A percentile compares a stretch with the other conserved stretches of the same genome.
phyloP scores from a whole-genome alignment of 805 yeast genomes.

The Danielia oregonensis region DNA sequence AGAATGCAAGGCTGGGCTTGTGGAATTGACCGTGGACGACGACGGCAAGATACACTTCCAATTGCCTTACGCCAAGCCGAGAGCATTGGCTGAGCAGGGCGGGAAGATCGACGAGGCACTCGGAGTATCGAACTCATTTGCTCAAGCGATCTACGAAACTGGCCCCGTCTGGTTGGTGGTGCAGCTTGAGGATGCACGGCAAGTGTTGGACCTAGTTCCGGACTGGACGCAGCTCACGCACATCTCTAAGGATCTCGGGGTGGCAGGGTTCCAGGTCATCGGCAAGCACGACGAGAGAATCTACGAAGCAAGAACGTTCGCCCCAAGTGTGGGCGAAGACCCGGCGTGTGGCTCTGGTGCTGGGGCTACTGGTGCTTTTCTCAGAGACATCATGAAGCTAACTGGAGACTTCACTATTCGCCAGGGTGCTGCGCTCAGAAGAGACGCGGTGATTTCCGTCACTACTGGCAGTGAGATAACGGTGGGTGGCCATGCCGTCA shows the following conservation, averaged over 20 bases:
- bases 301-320: conserved; percentile 42
- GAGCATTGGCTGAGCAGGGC: conserved; percentile 4
- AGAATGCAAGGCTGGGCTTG: conserved; percentile 45
- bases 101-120: conserved; percentile 7
- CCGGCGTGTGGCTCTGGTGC: conserved; percentile 55
- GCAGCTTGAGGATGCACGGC: conserved; percentile 25
- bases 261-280: conserved; percentile 37
- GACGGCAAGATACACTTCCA: conserved; percentile 22
- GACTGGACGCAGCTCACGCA: conserved; percentile 21
- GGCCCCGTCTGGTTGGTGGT: conserved; percentile 48
- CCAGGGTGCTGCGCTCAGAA: conserved; percentile 26
- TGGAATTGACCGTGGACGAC: conserved; percentile 26
- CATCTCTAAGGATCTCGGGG: conserved; percentile 15
- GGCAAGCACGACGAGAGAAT: conserved; percentile 25
- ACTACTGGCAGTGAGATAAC: conserved; percentile 13
- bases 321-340: conserved; percentile 41
- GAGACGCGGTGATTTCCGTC: conserved; percentile 35
- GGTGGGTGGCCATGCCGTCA: conserved; percentile 40
- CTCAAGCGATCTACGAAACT: conserved; percentile 31
- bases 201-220: conserved; percentile 30
- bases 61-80: conserved; percentile 19
- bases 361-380: conserved; percentile 26
- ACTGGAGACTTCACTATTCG: conserved; percentile 6
- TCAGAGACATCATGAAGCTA: conserved; percentile 9
- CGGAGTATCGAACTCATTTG: conserved; percentile 9